Evolutionary conservation across 345 rosid genomes (phyloP), one percentile per base, ranked within the genome.

Genomic region (Ceriops tagal): DNA sequence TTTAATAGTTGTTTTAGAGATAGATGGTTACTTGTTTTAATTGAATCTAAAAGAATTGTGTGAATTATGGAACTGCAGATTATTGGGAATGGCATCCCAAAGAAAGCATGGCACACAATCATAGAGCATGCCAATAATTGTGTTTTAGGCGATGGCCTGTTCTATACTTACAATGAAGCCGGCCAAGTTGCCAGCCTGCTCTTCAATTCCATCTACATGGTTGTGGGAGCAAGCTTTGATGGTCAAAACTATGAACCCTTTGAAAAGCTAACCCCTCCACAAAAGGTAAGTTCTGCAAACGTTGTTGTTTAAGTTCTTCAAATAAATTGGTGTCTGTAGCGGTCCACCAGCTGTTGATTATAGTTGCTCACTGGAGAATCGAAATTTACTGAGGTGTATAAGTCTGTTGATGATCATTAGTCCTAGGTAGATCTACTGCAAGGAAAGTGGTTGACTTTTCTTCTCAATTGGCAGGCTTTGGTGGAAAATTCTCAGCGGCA

Each of bases 91-190:
- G 80, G 79, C 46, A 75, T 78, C 64, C 67, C 93, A 10, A 83
- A 74, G 68, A 83, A 15, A 71, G 78, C 9, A 11, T 92, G 93
- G 96, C 80, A 86, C 0, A 63, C 75, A 30, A 88, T 92, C 58
- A 70, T 88, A 55, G 75, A 67, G 3, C 99, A 95, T 53, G 97
- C 96, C 4, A 66, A 43, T 10, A 6, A 59, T 4, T 95, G 97
- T 78, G 86, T 73, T 64, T 21, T 81, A 24, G 84, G 88, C 10
- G 88, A 80, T 65, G 74, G 72, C 39, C 84, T 80, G 68, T 53
- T 77, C 20, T 85, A 79, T 64, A 10, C 66, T 34, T 90, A 86
- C 80, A 8, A 60, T 55, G 74, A 70, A 65, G 58, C 31, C 32
- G 72, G 63, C 16, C 69, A 65, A 20, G 75, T 73, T 20, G 65